These are phyloP conservation scores for Cucurbita pepo DNA, from an alignment of 306 rosid genomes.

Conservation along the genomic window DNA sequence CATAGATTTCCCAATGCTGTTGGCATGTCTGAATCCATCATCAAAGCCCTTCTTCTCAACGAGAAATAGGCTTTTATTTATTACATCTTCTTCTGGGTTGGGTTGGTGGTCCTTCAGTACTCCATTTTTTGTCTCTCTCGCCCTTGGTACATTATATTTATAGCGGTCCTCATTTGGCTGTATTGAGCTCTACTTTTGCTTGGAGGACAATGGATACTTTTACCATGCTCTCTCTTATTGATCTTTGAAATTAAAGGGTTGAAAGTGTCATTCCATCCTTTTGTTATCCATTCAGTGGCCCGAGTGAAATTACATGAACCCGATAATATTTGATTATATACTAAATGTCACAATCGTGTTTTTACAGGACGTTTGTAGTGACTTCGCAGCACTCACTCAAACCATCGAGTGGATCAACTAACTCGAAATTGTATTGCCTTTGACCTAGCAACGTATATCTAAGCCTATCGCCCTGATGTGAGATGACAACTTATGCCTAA, in stretches of 20 bases:
- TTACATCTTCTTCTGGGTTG: background rate
- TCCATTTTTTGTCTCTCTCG: background rate
- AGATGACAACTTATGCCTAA: too few species aligned
- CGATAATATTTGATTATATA: too few species aligned
- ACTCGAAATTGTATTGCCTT: too few species aligned
- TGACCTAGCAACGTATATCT: too few species aligned
- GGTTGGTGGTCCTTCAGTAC: background rate
- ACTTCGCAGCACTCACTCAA: too few species aligned
- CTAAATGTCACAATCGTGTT: too few species aligned
- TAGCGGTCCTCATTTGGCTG: background rate
- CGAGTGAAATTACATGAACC: too few species aligned
- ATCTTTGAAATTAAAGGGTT: background rate
- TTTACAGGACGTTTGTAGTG: too few species aligned
- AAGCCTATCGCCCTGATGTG: too few species aligned
- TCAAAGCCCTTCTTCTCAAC: constrained; percentile 2
- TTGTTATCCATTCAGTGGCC: too few species aligned
- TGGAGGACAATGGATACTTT: background rate
- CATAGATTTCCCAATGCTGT: constrained; percentile 39
- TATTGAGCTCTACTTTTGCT: background rate
- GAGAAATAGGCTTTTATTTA: background rate
- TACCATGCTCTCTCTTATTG: background rate
- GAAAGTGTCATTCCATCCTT: too few species aligned
- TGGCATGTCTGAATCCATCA: constrained; percentile 27
- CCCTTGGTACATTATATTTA: background rate
- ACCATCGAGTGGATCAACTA: too few species aligned